Evolutionary conservation across 1,139 yeast species (phyloP), one percentile per base, ranked within the genome.

Genomic region (Yamadazyma siamensis): DNA sequence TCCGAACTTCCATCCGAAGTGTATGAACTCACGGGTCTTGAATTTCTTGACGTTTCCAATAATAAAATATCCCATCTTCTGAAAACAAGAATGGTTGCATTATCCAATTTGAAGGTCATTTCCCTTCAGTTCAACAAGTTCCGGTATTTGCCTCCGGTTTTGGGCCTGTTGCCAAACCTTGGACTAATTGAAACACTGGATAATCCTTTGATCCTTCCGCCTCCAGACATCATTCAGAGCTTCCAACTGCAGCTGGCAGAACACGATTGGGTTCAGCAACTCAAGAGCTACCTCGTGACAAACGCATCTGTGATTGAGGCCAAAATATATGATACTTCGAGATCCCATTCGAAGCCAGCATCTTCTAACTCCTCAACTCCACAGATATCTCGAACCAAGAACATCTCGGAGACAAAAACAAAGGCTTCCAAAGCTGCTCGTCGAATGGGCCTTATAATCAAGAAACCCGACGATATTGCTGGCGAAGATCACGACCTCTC

Each of bases 361-460:
- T n/a, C n/a, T n/a, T 27, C 41, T 2, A 25, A 40, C 7, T 29
- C 49, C 4, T 55, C 58, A n/a, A 46, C 47, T 18, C 33, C 61
- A 6, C 20, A 18, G 10, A n/a, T n/a, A n/a, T 40, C 52, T 6
- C 58, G 85, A 36, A 59, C 77, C 6, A 65, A 80, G 41, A 74
- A 80, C 35, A 65, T 75, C 12, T 73, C 80, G n/a, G 83, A 75
- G 34, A 68, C 77, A 13, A 64, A 65, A 34, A 61, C 78, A 2
- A 71, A 79, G 31, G 82, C 87, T 1, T 74, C 81, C 3, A 79
- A 77, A 47, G 74, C 75, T 2, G 65, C 72, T 0, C 50, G 70
- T 39, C 62, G 88, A 39, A 80, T 80, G 86, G 88, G 88, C 0
- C 66, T 81, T 21, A 77, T 81, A 20, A 73, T 74, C 32, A 71